Conservation (phyloP, 2,329 filamentous ascomycete genomes). For the Dactylellina parvicollis region DNA sequence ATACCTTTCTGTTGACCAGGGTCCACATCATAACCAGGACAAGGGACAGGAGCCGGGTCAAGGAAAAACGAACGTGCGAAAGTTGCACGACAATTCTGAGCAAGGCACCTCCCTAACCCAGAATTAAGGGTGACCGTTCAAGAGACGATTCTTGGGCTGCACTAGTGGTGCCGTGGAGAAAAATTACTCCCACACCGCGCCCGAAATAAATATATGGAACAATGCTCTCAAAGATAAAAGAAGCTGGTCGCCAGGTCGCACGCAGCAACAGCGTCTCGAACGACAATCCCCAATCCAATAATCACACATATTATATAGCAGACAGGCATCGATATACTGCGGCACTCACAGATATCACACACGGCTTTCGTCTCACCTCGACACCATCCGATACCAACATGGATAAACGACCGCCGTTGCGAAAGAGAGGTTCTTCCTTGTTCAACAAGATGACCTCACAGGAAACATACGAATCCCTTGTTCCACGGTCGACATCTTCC, state of each 20-base stretch:
- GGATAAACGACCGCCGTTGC: slow-evolving; percentile 37
- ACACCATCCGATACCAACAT: slow-evolving; percentile 12
- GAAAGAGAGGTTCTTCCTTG: slow-evolving; percentile 50
- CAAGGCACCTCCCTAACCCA: slow-evolving; percentile 53
- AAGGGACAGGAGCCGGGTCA: slow-evolving; percentile 29
- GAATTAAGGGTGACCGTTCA: slow-evolving; percentile 45
- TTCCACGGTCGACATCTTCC: slow-evolving; percentile 49
- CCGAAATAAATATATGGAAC: slow-evolving; percentile 37
- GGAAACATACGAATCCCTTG: slow-evolving; percentile 49
- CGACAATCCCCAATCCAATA: slow-evolving; percentile 23
- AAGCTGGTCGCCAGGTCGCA: slow-evolving; percentile 46
- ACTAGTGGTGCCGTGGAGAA: slow-evolving; percentile 40
- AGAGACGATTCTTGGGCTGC: slow-evolving; percentile 41
- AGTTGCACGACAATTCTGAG: slow-evolving; percentile 42
- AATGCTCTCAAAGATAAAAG: slow-evolving; percentile 54
- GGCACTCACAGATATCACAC: background rate
- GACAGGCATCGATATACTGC: slow-evolving; percentile 41
- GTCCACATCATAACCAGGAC: slow-evolving; percentile 16
- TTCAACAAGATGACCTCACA: slow-evolving; percentile 53
- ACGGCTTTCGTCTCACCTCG: slow-evolving; percentile 10
- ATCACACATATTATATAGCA: slow-evolving; percentile 18
- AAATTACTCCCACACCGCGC: slow-evolving; percentile 52
- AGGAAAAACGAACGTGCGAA: slow-evolving; percentile 51
- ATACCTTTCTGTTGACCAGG: slow-evolving; percentile 42
- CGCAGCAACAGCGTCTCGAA: slow-evolving; percentile 52